Evolutionary conservation across 805 yeast genomes (phyloP).

Genomic region (Metschnikowia dekortorum): DNA sequence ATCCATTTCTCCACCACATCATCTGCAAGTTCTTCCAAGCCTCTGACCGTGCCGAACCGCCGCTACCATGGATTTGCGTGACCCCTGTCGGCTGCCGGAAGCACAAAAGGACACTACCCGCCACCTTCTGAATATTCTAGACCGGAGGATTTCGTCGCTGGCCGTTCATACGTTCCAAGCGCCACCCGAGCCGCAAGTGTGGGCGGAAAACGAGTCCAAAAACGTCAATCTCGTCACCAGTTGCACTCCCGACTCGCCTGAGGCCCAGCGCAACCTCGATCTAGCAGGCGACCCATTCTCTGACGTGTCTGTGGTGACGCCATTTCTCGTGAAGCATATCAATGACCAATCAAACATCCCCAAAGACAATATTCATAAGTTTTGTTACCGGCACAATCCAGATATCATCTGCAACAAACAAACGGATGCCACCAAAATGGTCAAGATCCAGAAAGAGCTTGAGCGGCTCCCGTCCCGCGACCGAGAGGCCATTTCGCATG

Average conservation of each 20-base stretch:
- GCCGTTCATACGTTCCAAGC: background rate
- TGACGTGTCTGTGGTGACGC: conserved; percentile 33
- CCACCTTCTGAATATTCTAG: conserved; percentile 5
- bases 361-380: conserved; percentile 55
- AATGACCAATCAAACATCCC: conserved; percentile 41
- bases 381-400: conserved; percentile 93
- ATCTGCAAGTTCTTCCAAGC: too few relatives aligned
- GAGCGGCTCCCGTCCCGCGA: conserved; percentile 65
- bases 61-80: conserved; percentile 10
- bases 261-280: background rate
- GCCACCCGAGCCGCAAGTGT: background rate
- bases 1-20: background rate
- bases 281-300: background rate
- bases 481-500: conserved; percentile 71
- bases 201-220: conserved; percentile 1
- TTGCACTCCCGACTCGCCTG: background rate
- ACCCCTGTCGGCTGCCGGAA: conserved; percentile 11
- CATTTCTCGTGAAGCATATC: conserved; percentile 38
- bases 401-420: conserved; percentile 69
- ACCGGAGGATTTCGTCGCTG: conserved; percentile 1
- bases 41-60: too few relatives aligned
- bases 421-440: conserved; percentile 62
- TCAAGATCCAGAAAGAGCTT: conserved; percentile 53
- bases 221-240: conserved; percentile 1
- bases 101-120: conserved; percentile 3